These are phyloP conservation scores for Pyrrhoderma lamaoense DNA, from an alignment of 1,284 basidiomycete genomes.

Conservation along the genomic window DNA sequence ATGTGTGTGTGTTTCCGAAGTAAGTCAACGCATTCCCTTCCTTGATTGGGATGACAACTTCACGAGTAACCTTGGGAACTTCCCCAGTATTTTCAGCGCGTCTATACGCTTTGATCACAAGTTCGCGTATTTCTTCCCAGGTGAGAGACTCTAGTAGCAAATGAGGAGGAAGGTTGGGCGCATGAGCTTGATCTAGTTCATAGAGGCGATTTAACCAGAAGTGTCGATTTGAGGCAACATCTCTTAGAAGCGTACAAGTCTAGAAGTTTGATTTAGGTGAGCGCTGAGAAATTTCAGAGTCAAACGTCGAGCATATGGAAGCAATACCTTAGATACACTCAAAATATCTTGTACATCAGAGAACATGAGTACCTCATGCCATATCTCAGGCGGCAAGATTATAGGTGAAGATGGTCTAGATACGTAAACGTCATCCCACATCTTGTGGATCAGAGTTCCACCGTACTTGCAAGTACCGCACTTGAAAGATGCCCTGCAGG, in stretches of 20 bases:
- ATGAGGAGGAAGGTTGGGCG: constrained; percentile 3
- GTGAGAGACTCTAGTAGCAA: constrained; percentile 1
- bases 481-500: too few relatives aligned
- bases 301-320: too few relatives aligned
- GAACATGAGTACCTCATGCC: neutral
- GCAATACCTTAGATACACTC: too few relatives aligned
- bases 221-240: neutral
- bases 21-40: too few relatives aligned
- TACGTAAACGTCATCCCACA: too few relatives aligned
- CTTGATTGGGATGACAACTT: too few relatives aligned
- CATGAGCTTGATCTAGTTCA: constrained; percentile 2
- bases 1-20: constrained; percentile 1
- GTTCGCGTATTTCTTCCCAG: constrained; percentile 1
- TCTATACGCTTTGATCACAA: neutral
- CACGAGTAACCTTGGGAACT: neutral
- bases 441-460: too few relatives aligned
- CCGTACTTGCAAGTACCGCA: too few relatives aligned
- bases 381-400: neutral
- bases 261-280: too few relatives aligned
- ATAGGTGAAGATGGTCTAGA: too few relatives aligned
- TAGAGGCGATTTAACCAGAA: constrained; percentile 5
- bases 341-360: neutral
- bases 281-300: too few relatives aligned
- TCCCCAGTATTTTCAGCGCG: constrained; percentile 1
- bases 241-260: too few relatives aligned